phyloP scores from a whole-genome alignment of 202 grass and related monocot genomes.

The Cymbopogon flexuosus region DNA sequence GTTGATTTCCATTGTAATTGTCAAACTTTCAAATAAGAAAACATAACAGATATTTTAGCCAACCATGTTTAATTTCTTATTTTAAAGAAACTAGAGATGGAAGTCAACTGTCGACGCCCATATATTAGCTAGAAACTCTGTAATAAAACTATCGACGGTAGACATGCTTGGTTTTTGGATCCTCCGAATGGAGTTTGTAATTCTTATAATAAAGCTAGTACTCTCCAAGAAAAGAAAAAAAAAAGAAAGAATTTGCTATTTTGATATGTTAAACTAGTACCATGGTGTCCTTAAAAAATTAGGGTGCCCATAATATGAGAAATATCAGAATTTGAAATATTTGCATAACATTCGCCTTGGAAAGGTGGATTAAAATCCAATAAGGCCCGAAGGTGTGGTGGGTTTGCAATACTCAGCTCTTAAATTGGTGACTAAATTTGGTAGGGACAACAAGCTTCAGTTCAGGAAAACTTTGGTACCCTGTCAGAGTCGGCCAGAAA shows the following conservation, averaged over 20 bases:
- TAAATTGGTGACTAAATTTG: no score
- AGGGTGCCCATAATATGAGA: background rate
- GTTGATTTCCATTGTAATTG: conserved; percentile 29
- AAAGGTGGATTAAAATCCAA: background rate
- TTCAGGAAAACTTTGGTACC: conserved; percentile 6
- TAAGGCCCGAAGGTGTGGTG: background rate
- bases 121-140: no score
- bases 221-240: no score
- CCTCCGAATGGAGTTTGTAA: no score
- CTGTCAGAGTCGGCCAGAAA: background rate
- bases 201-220: no score
- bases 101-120: no score
- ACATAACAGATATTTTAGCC: background rate
- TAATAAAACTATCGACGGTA: no score
- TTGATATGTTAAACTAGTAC: background rate
- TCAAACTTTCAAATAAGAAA: background rate
- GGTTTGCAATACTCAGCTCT: background rate
- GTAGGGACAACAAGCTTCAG: conserved; percentile 24
- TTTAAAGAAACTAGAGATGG: background rate
- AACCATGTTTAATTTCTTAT: background rate
- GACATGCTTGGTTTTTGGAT: no score
- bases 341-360: background rate
- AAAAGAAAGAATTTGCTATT: background rate
- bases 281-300: background rate
- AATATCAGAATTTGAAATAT: background rate